Base-by-base conservation (phyloP, 305 asterid genomes). In the Solanum hybrid region DNA sequence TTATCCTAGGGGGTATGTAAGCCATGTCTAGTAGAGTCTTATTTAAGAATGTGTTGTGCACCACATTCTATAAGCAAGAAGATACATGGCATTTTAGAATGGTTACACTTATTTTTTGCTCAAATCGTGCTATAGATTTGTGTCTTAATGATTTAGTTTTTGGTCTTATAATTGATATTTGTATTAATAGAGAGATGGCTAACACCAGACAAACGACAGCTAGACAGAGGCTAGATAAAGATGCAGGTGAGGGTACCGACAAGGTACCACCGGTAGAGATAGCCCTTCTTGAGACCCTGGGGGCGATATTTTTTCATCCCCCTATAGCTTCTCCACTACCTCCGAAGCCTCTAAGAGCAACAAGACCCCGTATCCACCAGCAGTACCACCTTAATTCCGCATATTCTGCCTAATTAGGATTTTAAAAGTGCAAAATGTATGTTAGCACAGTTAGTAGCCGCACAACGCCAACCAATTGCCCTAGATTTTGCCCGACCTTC, bases 181-280 rank as follows among this genome's bases (percentile, higher is more conserved):
- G 64, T 51, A 51, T 51, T 14, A 14, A 56, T 17, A 17, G 24
- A 7, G n/a, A 19, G n/a, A 17, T 17, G 69, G 8, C 64, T 14
- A 7, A 7, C 4, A 56, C 10, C 3, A 56, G 24, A 19, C 4
- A 19, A 1, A 56, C 24, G 1, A 0, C 69, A 56, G 0, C 10
- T 56, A 56, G 69, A 6, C 1, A 56, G 1, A 56, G 69, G 24
- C 69, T 17, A 56, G 69, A 56, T 56, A 56, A 19, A 56, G 9
- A 0, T 60, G 4, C 4, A 60, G 0, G 3, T 60, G n/a, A 60
- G 24, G 24, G 71, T 17, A 19, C 26, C 0, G 0, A 19, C 0
- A 60, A 60, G 9, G 66, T 15, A 51, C 8, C n/a, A 51, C n/a
- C 66, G n/a, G 0, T 45, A 4, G 60, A 45, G 60, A 45, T 45